Evolutionary conservation across 352 stramenopile species (phyloP).

Genomic region (Phytophthora vignae): DNA sequence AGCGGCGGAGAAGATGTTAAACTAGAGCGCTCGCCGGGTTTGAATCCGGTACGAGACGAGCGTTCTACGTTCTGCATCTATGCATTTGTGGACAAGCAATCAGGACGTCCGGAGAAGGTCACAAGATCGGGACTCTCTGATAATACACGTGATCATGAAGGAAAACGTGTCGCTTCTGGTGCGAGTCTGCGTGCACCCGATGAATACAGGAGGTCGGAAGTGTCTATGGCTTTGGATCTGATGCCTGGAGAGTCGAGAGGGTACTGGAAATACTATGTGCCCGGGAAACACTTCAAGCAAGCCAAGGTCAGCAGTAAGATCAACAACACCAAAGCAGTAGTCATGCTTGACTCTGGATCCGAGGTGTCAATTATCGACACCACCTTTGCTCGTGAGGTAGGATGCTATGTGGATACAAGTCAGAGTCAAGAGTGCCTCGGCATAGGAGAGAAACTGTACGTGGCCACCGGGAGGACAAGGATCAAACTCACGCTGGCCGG

Average conservation of each 20-base stretch:
- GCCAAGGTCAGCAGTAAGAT: not conserved
- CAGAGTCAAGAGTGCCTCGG: too few relatives aligned
- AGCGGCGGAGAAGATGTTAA: slow-evolving; percentile 20
- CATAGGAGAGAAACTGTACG: too few relatives aligned
- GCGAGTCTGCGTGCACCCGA: too few relatives aligned
- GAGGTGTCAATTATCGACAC: not conserved
- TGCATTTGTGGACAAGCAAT: slow-evolving; percentile 10
- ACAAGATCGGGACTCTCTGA: not conserved
- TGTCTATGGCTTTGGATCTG: slow-evolving; percentile 13
- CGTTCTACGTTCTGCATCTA: slow-evolving; percentile 16
- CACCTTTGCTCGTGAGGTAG: not conserved
- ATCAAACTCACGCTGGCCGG: too few relatives aligned
- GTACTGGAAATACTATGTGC: slow-evolving; percentile 27
- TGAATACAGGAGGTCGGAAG: too few relatives aligned
- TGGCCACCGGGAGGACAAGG: too few relatives aligned
- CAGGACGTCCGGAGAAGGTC: not conserved
- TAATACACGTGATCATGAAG: slow-evolving; percentile 26
- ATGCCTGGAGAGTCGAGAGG: slow-evolving; percentile 24
- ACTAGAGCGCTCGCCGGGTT: slow-evolving; percentile 23
- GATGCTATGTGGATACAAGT: too few relatives aligned
- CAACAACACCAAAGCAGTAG: slow-evolving; percentile 16
- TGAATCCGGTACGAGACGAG: slow-evolving; percentile 11
- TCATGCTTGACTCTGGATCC: slow-evolving; percentile 25
- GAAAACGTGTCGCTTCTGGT: too few relatives aligned
- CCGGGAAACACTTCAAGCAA: slow-evolving; percentile 21